A percentile compares a stretch with the other conserved stretches of the same genome.
phyloP scores from a whole-genome alignment of 176 grass and related monocot genomes.

The Oryza australiensis region DNA sequence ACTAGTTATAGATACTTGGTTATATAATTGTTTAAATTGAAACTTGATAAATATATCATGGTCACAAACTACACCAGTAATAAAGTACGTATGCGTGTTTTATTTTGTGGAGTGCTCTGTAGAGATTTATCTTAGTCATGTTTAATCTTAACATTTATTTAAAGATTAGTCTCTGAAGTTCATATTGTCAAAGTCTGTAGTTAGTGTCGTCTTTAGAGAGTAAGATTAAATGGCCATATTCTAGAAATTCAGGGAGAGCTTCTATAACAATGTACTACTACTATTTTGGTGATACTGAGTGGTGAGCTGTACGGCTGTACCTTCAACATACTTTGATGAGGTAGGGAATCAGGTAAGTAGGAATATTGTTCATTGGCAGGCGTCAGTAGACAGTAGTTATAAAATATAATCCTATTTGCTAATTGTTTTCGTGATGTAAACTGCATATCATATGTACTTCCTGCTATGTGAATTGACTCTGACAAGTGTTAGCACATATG shows the following conservation, averaged over 20 bases:
- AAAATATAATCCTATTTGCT: neutral
- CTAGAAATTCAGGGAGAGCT: neutral
- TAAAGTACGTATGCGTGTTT: neutral
- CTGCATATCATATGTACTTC: slow-evolving; percentile 6
- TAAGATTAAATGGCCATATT: slow-evolving; percentile 19
- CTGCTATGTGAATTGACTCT: neutral
- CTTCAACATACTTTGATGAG: neutral
- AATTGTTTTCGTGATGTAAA: slow-evolving; percentile 2
- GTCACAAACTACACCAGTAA: neutral
- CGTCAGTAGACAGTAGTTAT: neutral
- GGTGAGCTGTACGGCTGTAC: slow-evolving; percentile 10
- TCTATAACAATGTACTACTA: neutral
- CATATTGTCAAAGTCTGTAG: slow-evolving; percentile 13
- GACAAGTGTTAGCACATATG: neutral
- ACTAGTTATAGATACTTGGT: neutral
- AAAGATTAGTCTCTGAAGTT: slow-evolving; percentile 18
- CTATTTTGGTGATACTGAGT: neutral
- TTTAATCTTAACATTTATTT: neutral
- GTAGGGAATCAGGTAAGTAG: slow-evolving; percentile 10
- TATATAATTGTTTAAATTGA: neutral
- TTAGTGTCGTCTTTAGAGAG: slow-evolving; percentile 20
- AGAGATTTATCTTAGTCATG: slow-evolving; percentile 16
- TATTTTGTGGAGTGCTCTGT: neutral
- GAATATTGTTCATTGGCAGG: neutral
- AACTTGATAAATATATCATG: slow-evolving; percentile 17